Evolutionary conservation across 1,139 yeast genomes (phyloP).

Genomic region (Suhomyces panamericanus): DNA sequence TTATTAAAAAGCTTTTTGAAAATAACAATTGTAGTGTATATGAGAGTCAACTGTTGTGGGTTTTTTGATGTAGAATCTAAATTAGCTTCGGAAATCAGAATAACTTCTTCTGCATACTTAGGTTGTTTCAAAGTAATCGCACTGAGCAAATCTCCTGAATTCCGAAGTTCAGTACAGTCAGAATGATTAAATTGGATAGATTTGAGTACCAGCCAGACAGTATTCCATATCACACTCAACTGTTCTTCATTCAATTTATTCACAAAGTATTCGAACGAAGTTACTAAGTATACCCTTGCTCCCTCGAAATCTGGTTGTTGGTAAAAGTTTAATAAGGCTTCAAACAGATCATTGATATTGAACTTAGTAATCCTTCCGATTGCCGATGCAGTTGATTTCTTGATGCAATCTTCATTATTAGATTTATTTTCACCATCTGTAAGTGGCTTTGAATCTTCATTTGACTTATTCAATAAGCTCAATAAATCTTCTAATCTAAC

Average conservation of each 20-base stretch:
- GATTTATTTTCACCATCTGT: constrained; percentile 15
- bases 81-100: constrained; percentile 10
- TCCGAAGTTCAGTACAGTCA: constrained; percentile 18
- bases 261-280: constrained; percentile 14
- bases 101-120: constrained; percentile 20
- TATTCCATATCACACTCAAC: constrained; percentile 16
- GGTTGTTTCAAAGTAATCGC: constrained; percentile 12
- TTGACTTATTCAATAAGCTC: constrained; percentile 11
- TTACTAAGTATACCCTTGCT: constrained; percentile 14
- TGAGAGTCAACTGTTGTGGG: constrained; percentile 12
- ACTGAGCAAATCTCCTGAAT: constrained; percentile 18
- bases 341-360: constrained; percentile 30
- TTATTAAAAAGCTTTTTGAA: constrained; percentile 34
- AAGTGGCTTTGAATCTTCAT: constrained; percentile 8
- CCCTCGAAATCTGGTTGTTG: constrained; percentile 9
- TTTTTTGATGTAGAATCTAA: background rate
- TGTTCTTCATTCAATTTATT: constrained; percentile 7
- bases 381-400: constrained; percentile 51
- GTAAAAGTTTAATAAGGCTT: constrained; percentile 10
- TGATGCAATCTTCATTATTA: constrained; percentile 37
- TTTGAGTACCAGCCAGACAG: constrained; percentile 14
- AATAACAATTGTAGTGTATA: constrained; percentile 36
- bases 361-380: constrained; percentile 51
- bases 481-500: constrained; percentile 11
- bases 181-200: constrained; percentile 14